These are phyloP conservation scores for Hyphopichia fennica DNA, from an alignment of 1,139 yeast species.

Conservation along the genomic window DNA sequence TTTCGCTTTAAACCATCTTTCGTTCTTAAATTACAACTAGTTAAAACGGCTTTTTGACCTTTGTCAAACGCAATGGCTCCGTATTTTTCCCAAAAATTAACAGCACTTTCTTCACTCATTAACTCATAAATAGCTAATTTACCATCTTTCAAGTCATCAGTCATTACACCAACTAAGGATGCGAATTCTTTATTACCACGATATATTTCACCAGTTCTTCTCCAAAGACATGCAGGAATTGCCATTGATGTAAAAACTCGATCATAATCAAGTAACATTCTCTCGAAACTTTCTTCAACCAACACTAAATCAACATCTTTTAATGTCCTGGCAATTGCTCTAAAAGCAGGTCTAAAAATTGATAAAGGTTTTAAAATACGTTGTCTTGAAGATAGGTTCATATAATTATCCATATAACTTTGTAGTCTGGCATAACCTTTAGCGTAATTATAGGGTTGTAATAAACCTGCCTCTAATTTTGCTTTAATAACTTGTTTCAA, in stretches of 20 bases:
- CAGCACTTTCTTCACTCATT: conserved; percentile 96
- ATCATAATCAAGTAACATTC: conserved; percentile 91
- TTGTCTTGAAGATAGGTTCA: conserved; percentile 82
- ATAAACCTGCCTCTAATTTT: conserved; percentile 87
- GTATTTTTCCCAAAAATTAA: conserved; percentile 97
- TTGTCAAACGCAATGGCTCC: conserved; percentile 96
- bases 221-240: conserved; percentile 96
- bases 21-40: conserved; percentile 85
- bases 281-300: conserved; percentile 92
- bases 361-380: conserved; percentile 87
- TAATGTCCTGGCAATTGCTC: conserved; percentile 88
- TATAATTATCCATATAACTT: conserved; percentile 88
- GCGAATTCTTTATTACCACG: conserved; percentile 97
- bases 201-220: conserved; percentile 95
- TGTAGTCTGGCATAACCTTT: conserved; percentile 90
- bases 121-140: conserved; percentile 89
- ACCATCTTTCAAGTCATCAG: conserved; percentile 91
- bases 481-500: conserved; percentile 95
- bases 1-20: conserved; percentile 79
- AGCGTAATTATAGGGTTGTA: conserved; percentile 93
- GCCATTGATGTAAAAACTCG: conserved; percentile 97
- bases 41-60: conserved; percentile 91
- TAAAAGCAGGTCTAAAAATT: conserved; percentile 87
- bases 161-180: conserved; percentile 85
- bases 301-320: conserved; percentile 89